Conservation (phyloP, 164 flowering plant genomes). For the Cinnamomum chago region DNA sequence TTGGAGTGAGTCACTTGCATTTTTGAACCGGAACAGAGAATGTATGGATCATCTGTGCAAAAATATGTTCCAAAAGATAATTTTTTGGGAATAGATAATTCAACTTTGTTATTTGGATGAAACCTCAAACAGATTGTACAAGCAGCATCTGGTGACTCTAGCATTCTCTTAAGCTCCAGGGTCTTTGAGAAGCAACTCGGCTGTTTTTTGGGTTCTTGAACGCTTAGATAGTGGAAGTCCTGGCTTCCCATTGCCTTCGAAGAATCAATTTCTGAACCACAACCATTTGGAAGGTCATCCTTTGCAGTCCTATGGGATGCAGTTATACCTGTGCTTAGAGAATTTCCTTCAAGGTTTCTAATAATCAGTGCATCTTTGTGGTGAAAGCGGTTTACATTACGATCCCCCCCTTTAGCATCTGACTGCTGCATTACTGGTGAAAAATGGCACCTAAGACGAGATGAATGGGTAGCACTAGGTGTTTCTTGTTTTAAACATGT, state of each 20-base stretch:
- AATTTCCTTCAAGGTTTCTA: conserved; percentile 54
- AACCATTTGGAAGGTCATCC: conserved; percentile 20
- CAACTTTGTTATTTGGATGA: conserved; percentile 29
- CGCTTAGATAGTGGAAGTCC: conserved; percentile 13
- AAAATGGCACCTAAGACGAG: conserved; percentile 31
- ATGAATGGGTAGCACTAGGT: conserved; percentile 30
- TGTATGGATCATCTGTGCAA: conserved; percentile 30
- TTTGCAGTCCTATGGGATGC: conserved; percentile 21
- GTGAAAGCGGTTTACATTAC: conserved; percentile 18
- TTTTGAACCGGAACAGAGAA: conserved; percentile 31
- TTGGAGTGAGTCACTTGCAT: conserved; percentile 11
- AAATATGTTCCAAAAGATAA: conserved; percentile 28
- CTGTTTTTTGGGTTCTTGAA: conserved; percentile 37
- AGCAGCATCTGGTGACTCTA: conserved; percentile 23
- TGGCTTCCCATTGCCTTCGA: conserved; percentile 9
- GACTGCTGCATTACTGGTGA: conserved; percentile 14
- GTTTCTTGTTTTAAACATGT: conserved; percentile 30
- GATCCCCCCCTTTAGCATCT: background rate
- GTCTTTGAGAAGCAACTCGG: conserved; percentile 45
- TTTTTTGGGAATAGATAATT: conserved; percentile 29
- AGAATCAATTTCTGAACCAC: conserved; percentile 14
- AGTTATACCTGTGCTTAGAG: conserved; percentile 33
- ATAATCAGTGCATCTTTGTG: conserved; percentile 32
- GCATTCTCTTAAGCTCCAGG: conserved; percentile 26
- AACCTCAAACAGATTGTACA: conserved; percentile 25